Conservation (phyloP, 768 basidiomycete species). For the Sarcomyxa edulis region DNA sequence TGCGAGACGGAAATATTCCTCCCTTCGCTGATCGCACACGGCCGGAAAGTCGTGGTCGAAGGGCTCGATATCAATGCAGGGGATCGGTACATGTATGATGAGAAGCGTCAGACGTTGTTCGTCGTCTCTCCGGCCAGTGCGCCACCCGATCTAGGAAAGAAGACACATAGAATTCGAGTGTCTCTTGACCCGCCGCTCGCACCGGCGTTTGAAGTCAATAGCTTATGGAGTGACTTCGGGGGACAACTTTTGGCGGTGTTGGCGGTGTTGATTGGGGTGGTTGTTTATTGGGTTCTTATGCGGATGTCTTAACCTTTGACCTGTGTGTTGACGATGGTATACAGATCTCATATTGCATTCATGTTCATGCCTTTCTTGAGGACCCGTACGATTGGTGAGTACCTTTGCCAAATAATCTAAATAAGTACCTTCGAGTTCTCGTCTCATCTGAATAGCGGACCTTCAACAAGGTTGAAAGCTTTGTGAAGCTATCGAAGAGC, state of each 20-base stretch:
- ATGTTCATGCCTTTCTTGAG: neutral
- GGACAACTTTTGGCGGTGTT: slow-evolving; percentile 11
- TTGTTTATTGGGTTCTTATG: slow-evolving; percentile 14
- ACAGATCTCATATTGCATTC: neutral
- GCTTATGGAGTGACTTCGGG: slow-evolving; percentile 56
- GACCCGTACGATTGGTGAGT: neutral
- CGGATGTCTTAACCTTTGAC: too few relatives aligned
- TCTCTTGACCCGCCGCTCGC: slow-evolving; percentile 48
- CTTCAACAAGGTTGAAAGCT: neutral
- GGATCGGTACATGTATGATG: slow-evolving; percentile 57
- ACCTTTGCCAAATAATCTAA: neutral
- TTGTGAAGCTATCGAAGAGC: too few relatives aligned
- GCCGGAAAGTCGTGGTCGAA: slow-evolving; percentile 50
- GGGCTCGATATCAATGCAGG: slow-evolving; percentile 43
- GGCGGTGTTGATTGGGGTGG: slow-evolving; percentile 16
- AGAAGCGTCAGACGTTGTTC: slow-evolving; percentile 68
- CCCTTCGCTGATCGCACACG: slow-evolving; percentile 56
- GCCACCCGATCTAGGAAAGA: slow-evolving; percentile 41
- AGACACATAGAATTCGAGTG: slow-evolving; percentile 33
- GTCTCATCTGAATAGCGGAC: neutral
- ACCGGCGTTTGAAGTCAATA: slow-evolving; percentile 51
- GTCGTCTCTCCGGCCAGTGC: slow-evolving; percentile 41
- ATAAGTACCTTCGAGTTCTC: neutral
- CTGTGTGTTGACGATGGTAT: neutral
- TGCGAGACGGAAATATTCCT: slow-evolving; percentile 81